Conservation (phyloP, 495 filamentous ascomycete genomes). For the Aspergillus conjunctus region DNA sequence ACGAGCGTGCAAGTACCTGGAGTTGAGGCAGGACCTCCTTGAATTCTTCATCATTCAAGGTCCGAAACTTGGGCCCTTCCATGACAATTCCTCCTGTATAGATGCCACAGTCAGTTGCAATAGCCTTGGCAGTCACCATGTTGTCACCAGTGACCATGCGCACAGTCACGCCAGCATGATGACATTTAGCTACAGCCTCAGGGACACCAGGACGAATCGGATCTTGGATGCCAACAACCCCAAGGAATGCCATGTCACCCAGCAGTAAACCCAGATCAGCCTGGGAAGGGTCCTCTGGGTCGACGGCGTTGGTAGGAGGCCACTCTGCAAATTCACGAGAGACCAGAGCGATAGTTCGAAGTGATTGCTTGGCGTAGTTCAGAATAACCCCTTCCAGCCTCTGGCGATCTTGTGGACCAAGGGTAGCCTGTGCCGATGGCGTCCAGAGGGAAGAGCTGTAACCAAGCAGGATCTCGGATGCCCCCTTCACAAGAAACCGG, state of each 20-base stretch:
- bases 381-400: slow-evolving; percentile 61
- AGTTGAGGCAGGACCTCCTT: slow-evolving; percentile 60
- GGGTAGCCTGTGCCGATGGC: slow-evolving; percentile 57
- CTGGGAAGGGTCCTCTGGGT: slow-evolving; percentile 37
- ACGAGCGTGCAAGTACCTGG: slow-evolving; percentile 66
- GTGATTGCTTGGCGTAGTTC: slow-evolving; percentile 68
- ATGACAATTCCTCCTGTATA: slow-evolving; percentile 57
- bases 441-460: slow-evolving; percentile 60
- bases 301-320: slow-evolving; percentile 62
- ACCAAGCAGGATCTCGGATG: slow-evolving; percentile 72
- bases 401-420: slow-evolving; percentile 37
- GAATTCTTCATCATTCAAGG: slow-evolving; percentile 59
- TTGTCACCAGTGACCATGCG: slow-evolving; percentile 86
- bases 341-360: slow-evolving; percentile 75
- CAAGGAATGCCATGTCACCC: slow-evolving; percentile 58
- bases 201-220: slow-evolving; percentile 71
- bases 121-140: slow-evolving; percentile 67
- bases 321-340: slow-evolving; percentile 77
- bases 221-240: slow-evolving; percentile 76
- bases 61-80: slow-evolving; percentile 67
- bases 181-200: slow-evolving; percentile 64
- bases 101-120: slow-evolving; percentile 59
- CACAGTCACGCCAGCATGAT: slow-evolving; percentile 70
- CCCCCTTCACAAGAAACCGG: slow-evolving; percentile 72
- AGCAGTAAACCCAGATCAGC: slow-evolving; percentile 32